Evolutionary conservation across 148 eudicot genomes (phyloP).

Genomic region (Limonium bicolor): DNA sequence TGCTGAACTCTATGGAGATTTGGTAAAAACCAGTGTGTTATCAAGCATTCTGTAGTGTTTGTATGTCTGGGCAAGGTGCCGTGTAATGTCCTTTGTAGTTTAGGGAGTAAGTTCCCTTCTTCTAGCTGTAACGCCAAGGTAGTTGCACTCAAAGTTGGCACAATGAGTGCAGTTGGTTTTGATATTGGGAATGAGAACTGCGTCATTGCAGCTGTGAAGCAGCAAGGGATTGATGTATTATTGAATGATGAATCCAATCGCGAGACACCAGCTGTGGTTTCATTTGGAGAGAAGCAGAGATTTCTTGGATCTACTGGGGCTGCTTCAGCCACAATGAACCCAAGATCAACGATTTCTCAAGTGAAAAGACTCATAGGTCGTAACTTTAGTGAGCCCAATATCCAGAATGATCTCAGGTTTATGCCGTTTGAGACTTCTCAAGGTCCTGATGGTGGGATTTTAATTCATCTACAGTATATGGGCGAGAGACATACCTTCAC

Average conservation of each 20-base stretch:
- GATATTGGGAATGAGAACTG: slow-evolving; percentile 92
- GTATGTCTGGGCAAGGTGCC: too few relatives aligned
- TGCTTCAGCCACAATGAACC: slow-evolving; percentile 79
- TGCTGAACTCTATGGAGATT: too few relatives aligned
- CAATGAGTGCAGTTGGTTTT: slow-evolving; percentile 77
- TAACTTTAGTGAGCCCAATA: slow-evolving; percentile 29
- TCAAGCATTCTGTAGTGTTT: too few relatives aligned
- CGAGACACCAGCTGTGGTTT: slow-evolving; percentile 71
- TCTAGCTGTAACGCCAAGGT: too few relatives aligned
- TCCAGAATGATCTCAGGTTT: slow-evolving; percentile 47
- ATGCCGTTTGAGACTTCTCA: slow-evolving; percentile 72
- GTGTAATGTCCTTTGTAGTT: too few relatives aligned
- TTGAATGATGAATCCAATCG: slow-evolving; percentile 80
- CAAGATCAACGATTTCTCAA: slow-evolving; percentile 78
- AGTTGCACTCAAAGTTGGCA: too few relatives aligned
- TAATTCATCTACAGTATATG: slow-evolving; percentile 55
- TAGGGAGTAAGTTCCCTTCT: too few relatives aligned
- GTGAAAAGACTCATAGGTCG: slow-evolving; percentile 75
- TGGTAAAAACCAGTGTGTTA: too few relatives aligned
- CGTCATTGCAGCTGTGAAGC: slow-evolving; percentile 67
- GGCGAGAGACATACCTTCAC: slow-evolving; percentile 37
- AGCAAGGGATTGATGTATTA: slow-evolving; percentile 71
- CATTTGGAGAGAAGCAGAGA: slow-evolving; percentile 87
- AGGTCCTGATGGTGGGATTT: slow-evolving; percentile 58
- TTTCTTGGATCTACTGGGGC: slow-evolving; percentile 77